Conservation (phyloP, 23 red algal species). For the Agarophyton chilense region DNA sequence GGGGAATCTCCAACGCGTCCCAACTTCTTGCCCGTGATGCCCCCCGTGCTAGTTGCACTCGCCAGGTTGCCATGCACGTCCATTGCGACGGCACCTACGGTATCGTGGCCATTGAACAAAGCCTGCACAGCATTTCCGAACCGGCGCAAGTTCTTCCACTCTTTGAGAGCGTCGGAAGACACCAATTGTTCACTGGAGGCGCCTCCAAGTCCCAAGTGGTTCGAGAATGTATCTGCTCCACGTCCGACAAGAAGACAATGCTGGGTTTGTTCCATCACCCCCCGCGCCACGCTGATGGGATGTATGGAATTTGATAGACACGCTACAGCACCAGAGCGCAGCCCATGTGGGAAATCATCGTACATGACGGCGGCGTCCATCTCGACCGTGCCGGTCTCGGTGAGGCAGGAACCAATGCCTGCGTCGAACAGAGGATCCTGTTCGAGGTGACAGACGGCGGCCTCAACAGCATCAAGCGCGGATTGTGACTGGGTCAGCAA, state of each 20-base stretch:
- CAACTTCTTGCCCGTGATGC: slow-evolving; percentile 89
- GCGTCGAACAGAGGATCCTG: slow-evolving; percentile 89
- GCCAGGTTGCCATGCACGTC: slow-evolving; percentile 79
- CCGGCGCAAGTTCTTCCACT: slow-evolving; percentile 62
- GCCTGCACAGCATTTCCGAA: slow-evolving; percentile 49
- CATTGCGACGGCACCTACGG: slow-evolving; percentile 91
- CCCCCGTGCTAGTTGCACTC: slow-evolving; percentile 87
- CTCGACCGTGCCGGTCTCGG: slow-evolving; percentile 74
- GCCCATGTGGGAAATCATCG: not conserved
- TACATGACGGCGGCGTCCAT: slow-evolving; percentile 92
- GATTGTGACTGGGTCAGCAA: slow-evolving; percentile 13
- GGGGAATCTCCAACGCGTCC: slow-evolving; percentile 95
- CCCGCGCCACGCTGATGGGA: slow-evolving; percentile 79
- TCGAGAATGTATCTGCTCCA: slow-evolving; percentile 83
- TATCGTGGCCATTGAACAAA: slow-evolving; percentile 86
- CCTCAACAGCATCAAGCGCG: slow-evolving; percentile 85
- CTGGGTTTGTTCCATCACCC: slow-evolving; percentile 82
- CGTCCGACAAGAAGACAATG: slow-evolving; percentile 90
- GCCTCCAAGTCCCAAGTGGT: slow-evolving; percentile 36
- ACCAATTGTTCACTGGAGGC: slow-evolving; percentile 47
- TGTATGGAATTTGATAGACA: slow-evolving; percentile 59
- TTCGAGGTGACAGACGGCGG: slow-evolving; percentile 82
- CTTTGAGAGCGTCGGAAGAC: slow-evolving; percentile 36
- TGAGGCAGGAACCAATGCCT: slow-evolving; percentile 82
- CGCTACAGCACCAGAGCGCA: slow-evolving; percentile 81